These are phyloP conservation scores for Echium plantagineum DNA, from an alignment of 257 asterid species.

Conservation along the genomic window DNA sequence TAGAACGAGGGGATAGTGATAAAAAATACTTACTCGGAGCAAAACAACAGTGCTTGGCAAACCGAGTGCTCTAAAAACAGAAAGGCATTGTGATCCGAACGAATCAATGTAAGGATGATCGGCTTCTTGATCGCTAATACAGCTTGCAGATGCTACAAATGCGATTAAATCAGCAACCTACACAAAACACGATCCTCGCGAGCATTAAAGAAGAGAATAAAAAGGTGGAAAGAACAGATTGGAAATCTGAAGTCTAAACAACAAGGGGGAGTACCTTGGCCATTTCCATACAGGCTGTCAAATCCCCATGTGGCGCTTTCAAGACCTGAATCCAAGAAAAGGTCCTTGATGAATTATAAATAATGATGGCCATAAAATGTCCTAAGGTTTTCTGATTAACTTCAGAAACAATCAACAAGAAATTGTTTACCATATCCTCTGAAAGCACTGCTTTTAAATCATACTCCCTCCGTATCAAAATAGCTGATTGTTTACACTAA, in stretches of 20 bases:
- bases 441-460: not conserved
- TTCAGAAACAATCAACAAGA: not conserved
- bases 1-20: conserved; percentile 5
- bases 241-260: not conserved
- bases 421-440: too few species aligned
- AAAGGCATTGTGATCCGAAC: conserved; percentile 85
- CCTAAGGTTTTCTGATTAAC: not conserved
- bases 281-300: conserved; percentile 88
- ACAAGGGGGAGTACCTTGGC: conserved; percentile 60
- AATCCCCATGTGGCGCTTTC: conserved; percentile 85
- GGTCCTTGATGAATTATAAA: not conserved
- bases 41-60: conserved; percentile 88
- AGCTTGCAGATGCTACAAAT: conserved; percentile 78
- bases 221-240: not conserved
- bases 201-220: not conserved
- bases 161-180: conserved; percentile 97
- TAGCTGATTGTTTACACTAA: too few species aligned
- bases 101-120: conserved; percentile 50
- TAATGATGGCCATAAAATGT: not conserved
- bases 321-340: conserved; percentile 45
- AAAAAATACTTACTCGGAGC: conserved; percentile 55
- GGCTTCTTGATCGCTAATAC: conserved; percentile 34
- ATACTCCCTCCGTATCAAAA: too few species aligned
- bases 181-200: conserved; percentile 3
- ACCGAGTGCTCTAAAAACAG: conserved; percentile 81